Conservation (phyloP, 73 alveolate species). For the Breviolum minutum region DNA sequence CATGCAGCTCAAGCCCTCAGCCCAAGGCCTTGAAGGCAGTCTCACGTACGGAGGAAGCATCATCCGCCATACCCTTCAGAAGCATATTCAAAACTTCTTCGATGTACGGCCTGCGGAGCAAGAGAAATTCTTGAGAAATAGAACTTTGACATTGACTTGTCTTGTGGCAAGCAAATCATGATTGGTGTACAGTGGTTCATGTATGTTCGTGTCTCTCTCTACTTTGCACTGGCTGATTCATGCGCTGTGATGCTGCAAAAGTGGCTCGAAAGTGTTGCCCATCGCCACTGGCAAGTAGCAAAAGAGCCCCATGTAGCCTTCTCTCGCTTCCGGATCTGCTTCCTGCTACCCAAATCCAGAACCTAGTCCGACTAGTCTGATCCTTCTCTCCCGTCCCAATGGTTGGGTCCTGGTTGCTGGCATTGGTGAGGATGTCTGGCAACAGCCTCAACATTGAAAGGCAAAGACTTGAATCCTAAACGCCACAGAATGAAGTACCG, state of each 20-base stretch:
- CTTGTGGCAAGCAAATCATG: too few species aligned
- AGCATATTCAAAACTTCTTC: slow-evolving; percentile 44
- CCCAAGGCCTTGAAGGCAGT: slow-evolving; percentile 39
- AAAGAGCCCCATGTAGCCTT: slow-evolving; percentile 92
- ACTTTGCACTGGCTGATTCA: background rate
- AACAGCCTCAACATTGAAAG: slow-evolving; percentile 6
- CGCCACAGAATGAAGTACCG: too few species aligned
- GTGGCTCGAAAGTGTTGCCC: slow-evolving; percentile 79
- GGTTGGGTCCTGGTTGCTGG: slow-evolving; percentile 47
- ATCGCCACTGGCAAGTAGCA: slow-evolving; percentile 78
- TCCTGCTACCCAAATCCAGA: background rate
- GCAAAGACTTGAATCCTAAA: too few species aligned
- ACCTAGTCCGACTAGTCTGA: background rate
- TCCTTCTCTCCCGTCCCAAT: background rate
- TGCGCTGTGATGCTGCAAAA: background rate
- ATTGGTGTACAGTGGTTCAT: too few species aligned
- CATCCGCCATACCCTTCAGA: slow-evolving; percentile 83
- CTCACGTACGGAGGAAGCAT: slow-evolving; percentile 43
- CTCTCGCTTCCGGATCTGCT: slow-evolving; percentile 36
- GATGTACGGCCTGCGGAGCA: slow-evolving; percentile 63
- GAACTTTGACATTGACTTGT: too few species aligned
- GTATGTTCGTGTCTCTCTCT: background rate
- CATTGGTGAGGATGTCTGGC: slow-evolving; percentile 92
- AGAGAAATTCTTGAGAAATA: background rate
- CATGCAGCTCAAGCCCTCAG: background rate